Evolutionary conservation across 148 eudicot genomes (phyloP).

Genomic region (Talinum fruticosum): DNA sequence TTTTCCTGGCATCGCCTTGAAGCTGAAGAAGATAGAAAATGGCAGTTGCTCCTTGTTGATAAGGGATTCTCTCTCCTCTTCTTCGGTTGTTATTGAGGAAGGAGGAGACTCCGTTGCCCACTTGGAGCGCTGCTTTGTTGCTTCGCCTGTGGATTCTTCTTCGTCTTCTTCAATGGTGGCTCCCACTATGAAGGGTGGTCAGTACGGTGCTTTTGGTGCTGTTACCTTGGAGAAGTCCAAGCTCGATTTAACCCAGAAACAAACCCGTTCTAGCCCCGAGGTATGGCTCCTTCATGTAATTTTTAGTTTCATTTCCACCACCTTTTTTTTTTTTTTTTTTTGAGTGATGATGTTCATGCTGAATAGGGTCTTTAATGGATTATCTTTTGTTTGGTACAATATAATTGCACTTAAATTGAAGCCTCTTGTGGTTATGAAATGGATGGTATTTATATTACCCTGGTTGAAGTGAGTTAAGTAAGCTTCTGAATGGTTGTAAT

Average conservation of each 20-base stretch:
- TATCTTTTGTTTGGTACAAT: not conserved
- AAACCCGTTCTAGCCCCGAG: constrained; percentile 58
- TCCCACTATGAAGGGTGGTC: constrained; percentile 55
- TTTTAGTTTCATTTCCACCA: not conserved
- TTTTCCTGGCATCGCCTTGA: not conserved
- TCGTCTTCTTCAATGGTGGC: constrained; percentile 21
- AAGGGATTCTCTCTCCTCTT: constrained; percentile 26
- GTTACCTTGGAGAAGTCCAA: constrained; percentile 79
- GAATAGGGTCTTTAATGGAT: not conserved
- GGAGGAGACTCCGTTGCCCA: constrained; percentile 40
- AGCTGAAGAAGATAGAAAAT: constrained; percentile 19
- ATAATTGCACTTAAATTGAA: not conserved
- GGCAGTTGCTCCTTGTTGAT: constrained; percentile 8
- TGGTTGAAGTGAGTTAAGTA: too few relatives aligned
- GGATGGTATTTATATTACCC: not conserved
- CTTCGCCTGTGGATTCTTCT: constrained; percentile 32
- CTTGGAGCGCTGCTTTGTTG: constrained; percentile 64
- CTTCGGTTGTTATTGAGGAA: constrained; percentile 36
- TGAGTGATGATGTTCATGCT: not conserved
- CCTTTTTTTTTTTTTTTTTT: constrained; percentile 6
- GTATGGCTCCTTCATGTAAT: constrained; percentile 20
- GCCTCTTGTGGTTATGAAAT: not conserved
- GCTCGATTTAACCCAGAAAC: constrained; percentile 57
- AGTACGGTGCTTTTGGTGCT: constrained; percentile 54
- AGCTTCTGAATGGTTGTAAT: too few relatives aligned